Base-by-base conservation (phyloP, 495 filamentous ascomycete genomes). In the Talaromyces liani region DNA sequence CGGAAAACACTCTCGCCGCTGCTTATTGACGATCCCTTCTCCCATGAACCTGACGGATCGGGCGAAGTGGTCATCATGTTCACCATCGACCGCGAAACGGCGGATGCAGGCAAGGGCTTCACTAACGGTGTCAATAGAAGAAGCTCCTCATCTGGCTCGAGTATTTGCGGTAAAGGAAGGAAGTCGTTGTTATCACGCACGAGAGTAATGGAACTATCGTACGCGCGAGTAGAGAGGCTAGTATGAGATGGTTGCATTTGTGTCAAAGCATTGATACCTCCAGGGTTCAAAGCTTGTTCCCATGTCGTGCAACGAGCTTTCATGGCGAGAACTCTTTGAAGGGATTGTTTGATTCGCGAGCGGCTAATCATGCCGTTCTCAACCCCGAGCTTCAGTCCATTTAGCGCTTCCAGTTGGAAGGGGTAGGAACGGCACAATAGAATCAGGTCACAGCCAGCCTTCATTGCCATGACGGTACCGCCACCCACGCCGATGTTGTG, bases 401-500 rank as follows among this genome's bases (percentile, higher is more conserved):
- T 87, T 67, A 96, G 88, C 55, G 92, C 92, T 75, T 96, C 92
- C 67, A 93, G 84, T 70, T 96, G 92, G 20, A 91, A 87, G 25
- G 88, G 84, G 67, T 91, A 94, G 16, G 91, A 91, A 24, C 91
- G 86, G 68, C 92, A 96, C 12, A 95, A 80, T 14, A 96, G 80
- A 16, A 96, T 84, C 36, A 95, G 75, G 77, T 96, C 92, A 70
- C 91, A 96, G 31, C 92, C 92, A 18, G 92, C 92, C 70, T 94
- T 92, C 63, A 95, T 90, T 0, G 92, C 92, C 92, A 96, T 96
- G 61, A 96, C 91, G 0, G 90, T 94, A 16, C 92, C 91, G 14
- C 91, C 91, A 63, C 91, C 88, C n/a, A 96, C 90, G 12, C 92
- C 92, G 65, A 96, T 94, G 65, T 96, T 93, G 65, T 92, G 90